Conservation (phyloP, 2,329 filamentous ascomycete species). For the Capronia americana region DNA sequence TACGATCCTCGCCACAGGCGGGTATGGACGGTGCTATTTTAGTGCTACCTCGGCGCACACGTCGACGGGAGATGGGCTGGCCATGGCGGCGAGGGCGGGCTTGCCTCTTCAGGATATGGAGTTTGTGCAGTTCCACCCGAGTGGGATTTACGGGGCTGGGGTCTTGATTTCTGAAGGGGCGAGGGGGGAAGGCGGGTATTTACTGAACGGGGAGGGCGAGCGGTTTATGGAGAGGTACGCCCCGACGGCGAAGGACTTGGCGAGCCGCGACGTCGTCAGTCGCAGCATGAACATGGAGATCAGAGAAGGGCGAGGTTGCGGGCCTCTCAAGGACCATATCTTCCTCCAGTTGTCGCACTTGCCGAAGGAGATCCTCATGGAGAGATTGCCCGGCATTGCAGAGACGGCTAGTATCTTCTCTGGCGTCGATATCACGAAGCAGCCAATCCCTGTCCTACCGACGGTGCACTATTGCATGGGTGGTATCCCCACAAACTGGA, state of each 20-base stretch:
- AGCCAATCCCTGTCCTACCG: constrained; percentile 93
- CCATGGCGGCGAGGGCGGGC: constrained; percentile 97
- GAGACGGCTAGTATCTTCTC: constrained; percentile 98
- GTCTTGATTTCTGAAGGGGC: constrained; percentile 98
- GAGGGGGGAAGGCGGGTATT: constrained; percentile 96
- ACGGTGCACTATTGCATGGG: constrained; percentile 99
- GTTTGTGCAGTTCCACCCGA: constrained; percentile 99
- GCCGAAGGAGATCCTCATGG: constrained; percentile 87
- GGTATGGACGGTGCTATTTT: constrained; percentile 98
- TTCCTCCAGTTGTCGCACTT: constrained; percentile 97
- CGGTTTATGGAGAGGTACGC: constrained; percentile 99
- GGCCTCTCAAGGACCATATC: constrained; percentile 96
- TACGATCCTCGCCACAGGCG: constrained; percentile 93
- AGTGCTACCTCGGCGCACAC: constrained; percentile 97
- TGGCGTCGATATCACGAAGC: constrained; percentile 94
- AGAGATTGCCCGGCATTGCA: constrained; percentile 97
- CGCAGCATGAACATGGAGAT: constrained; percentile 99
- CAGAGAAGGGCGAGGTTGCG: constrained; percentile 94
- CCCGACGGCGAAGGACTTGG: constrained; percentile 96
- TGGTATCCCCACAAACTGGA: constrained; percentile 97
- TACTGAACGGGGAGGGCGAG: constrained; percentile 97
- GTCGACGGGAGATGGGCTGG: constrained; percentile 98
- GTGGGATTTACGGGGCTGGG: constrained; percentile 97
- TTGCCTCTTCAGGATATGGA: constrained; percentile 99
- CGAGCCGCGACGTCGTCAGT: constrained; percentile 92